A percentile compares a stretch with the other conserved stretches of the same genome.
phyloP scores from a whole-genome alignment of 805 yeast species.

The Saturnispora hagleri region DNA sequence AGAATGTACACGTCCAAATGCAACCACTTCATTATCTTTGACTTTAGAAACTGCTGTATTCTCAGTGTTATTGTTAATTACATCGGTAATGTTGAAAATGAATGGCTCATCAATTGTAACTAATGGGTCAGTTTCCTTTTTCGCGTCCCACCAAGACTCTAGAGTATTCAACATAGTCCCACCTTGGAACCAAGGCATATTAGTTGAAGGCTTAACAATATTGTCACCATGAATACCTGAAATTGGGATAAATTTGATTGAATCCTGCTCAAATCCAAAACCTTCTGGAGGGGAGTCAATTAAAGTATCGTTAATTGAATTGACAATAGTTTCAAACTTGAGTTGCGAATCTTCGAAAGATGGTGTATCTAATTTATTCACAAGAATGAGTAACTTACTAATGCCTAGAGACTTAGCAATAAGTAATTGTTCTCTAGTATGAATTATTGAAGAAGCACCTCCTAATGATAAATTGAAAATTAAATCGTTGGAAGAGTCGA shows the following conservation, averaged over 20 bases:
- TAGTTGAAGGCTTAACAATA: slow-evolving; percentile 38
- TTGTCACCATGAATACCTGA: slow-evolving; percentile 64
- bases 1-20: slow-evolving; percentile 57
- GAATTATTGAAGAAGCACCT: slow-evolving; percentile 38
- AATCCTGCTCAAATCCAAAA: slow-evolving; percentile 37
- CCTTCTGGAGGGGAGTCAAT: slow-evolving; percentile 41
- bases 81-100: slow-evolving; percentile 55
- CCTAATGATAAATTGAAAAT: slow-evolving; percentile 48
- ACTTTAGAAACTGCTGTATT: slow-evolving; percentile 4
- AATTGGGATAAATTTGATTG: slow-evolving; percentile 51
- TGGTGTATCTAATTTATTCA: slow-evolving; percentile 63
- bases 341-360: slow-evolving; percentile 35
- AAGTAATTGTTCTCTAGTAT: slow-evolving; percentile 69
- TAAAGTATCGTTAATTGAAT: slow-evolving; percentile 41
- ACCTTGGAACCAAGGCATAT: slow-evolving; percentile 26
- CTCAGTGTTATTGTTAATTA: slow-evolving; percentile 16
- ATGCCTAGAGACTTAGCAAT: slow-evolving; percentile 62
- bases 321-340: slow-evolving; percentile 35
- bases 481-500: slow-evolving; percentile 52
- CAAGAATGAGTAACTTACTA: slow-evolving; percentile 47
- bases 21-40: slow-evolving; percentile 39
- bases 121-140: slow-evolving; percentile 22
- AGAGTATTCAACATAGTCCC: slow-evolving; percentile 41
- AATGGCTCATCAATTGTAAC: slow-evolving; percentile 27
- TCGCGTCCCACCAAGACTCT: slow-evolving; percentile 21